phyloP scores from a whole-genome alignment of 176 grass and related monocot genomes.

The Aegilops longissima region DNA sequence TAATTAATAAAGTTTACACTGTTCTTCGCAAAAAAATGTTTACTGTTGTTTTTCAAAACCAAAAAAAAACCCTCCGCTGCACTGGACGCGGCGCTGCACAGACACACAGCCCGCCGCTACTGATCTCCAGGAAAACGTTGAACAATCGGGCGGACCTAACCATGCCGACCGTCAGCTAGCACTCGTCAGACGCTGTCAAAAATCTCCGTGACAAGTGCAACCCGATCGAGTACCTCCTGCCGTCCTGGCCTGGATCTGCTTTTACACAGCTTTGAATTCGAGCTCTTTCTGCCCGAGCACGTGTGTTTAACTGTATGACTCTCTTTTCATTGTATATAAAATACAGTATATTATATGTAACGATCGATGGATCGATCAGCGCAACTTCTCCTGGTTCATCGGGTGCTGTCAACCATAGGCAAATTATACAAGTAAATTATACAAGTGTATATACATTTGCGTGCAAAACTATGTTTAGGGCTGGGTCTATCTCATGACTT shows the following conservation, averaged over 20 bases:
- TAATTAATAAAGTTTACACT: too few species aligned
- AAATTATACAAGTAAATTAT: too few species aligned
- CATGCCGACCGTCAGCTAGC: not conserved
- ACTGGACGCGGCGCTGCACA: too few species aligned
- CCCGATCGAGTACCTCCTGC: not conserved
- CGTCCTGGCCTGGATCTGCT: not conserved
- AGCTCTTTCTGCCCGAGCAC: not conserved
- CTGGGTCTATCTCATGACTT: too few species aligned
- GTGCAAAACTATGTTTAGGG: too few species aligned
- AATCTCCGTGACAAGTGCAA: not conserved
- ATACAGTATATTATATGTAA: not conserved
- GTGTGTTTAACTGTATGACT: not conserved
- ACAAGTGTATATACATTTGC: too few species aligned
- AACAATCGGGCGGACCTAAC: not conserved
- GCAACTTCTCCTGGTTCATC: not conserved
- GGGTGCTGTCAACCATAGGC: not conserved
- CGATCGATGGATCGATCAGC: too few species aligned
- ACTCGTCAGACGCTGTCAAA: conserved; percentile 6
- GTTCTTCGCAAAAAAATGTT: too few species aligned
- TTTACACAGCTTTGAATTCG: not conserved
- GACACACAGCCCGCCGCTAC: not conserved
- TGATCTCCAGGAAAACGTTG: not conserved
- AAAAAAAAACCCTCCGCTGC: not conserved
- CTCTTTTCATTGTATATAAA: too few species aligned
- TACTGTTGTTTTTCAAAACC: not conserved